Evolutionary conservation across 2,329 filamentous ascomycete species (phyloP).

Genomic region (Elsinoe australis): DNA sequence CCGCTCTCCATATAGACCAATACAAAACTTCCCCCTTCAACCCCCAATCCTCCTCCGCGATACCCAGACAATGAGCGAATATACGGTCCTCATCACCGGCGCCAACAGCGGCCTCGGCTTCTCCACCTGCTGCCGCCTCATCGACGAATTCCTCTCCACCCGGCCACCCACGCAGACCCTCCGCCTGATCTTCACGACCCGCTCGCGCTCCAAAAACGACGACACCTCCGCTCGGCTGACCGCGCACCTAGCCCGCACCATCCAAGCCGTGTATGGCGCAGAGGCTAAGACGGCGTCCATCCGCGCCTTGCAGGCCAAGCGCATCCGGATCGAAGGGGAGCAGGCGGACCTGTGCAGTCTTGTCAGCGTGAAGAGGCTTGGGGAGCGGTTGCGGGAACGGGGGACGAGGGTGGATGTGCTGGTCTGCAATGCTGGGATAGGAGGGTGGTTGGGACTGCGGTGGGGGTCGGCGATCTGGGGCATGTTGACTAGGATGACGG

Average conservation of each 20-base stretch:
- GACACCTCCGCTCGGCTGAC: constrained; percentile 62
- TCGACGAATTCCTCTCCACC: constrained; percentile 76
- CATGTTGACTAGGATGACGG: constrained; percentile 54
- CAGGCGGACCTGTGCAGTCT: constrained; percentile 52
- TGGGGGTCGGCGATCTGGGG: constrained; percentile 54
- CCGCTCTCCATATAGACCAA: no score
- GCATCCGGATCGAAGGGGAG: constrained; percentile 49
- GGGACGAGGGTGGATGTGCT: constrained; percentile 69
- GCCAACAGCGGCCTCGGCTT: constrained; percentile 88
- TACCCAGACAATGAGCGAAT: constrained; percentile 24
- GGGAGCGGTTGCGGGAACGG: constrained; percentile 44
- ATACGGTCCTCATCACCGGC: constrained; percentile 66
- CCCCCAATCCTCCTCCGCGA: not conserved
- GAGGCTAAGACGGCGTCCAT: constrained; percentile 33
- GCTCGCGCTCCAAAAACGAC: constrained; percentile 63
- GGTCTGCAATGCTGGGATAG: constrained; percentile 81
- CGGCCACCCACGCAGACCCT: constrained; percentile 61
- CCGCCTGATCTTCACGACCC: constrained; percentile 75
- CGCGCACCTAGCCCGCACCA: constrained; percentile 50
- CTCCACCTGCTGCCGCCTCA: constrained; percentile 72
- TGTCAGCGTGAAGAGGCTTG: constrained; percentile 48
- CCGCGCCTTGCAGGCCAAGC: constrained; percentile 34
- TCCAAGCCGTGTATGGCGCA: constrained; percentile 29
- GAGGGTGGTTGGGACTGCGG: constrained; percentile 74
- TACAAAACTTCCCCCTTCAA: not conserved